Evolutionary conservation across 1,284 basidiomycete genomes (phyloP), one percentile per base, ranked within the genome.

Genomic region (Trichosporon sp.): DNA sequence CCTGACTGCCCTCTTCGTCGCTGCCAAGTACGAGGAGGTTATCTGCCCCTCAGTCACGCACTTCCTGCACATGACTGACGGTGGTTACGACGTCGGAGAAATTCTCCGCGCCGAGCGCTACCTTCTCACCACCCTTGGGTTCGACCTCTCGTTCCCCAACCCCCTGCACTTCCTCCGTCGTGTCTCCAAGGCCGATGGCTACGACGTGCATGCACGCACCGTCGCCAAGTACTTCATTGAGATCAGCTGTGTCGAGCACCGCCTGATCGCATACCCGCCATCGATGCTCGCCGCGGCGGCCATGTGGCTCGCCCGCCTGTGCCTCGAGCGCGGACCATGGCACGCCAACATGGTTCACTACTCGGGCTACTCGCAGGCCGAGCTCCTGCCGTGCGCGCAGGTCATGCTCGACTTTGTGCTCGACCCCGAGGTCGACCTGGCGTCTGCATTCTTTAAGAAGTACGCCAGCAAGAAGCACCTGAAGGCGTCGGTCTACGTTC

Each of bases 11-110:
- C 89, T 99, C 83, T 96, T 98, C 84, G 88, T 99, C 75, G 91
- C 96, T 0, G 90, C 93, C 65, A 99, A 99, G 85, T 94, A 96
- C 76, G 96, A 99, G 83, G 96, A 99, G 84, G 93, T 97, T 74
- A 89, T 98, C 71, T 91, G 94, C 38, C 96, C 96, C 0, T 92
- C 92, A 0, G 91, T 96, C 51, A 85, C 86, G 35, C 93, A 97
- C 86, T 96, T 98, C 83, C 86, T 96, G 65, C 89, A 91, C 84
- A 93, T 93, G 84, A 91, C 94, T 19, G 95, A 98, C 76, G 91
- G 90, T 1, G 91, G 92, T 1, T 97, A 95, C 85, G 90, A 88
- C 16, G 90, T 93, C 78, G 87, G 89, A 0, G 94, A 99, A 83
- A 94, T 99, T 76, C 88, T 97, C 68, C 91, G 93, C 77, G 96